Conservation (phyloP, 768 basidiomycete genomes). For the Xanthoconium purpureum region DNA sequence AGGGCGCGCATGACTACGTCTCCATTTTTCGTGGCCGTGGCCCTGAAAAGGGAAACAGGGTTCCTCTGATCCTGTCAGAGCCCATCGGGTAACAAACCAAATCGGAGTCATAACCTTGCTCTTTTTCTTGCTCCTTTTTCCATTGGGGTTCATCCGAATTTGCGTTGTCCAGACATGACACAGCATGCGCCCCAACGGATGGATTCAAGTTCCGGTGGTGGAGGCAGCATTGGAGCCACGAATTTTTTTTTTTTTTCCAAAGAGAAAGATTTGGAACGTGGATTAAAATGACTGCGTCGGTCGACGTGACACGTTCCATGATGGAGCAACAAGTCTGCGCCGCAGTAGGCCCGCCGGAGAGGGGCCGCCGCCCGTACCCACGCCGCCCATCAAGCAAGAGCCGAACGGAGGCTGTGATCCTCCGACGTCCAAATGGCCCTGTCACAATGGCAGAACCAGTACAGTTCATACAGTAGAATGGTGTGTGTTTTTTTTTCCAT, state of each 20-base stretch:
- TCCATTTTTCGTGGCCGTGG: constrained; percentile 16
- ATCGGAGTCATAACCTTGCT: constrained; percentile 10
- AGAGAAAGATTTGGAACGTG: neutral
- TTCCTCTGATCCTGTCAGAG: neutral
- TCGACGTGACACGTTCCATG: constrained; percentile 1
- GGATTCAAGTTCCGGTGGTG: constrained; percentile 7
- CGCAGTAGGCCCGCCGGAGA: neutral
- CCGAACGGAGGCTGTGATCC: neutral
- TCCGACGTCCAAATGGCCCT: neutral
- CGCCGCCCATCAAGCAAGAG: neutral
- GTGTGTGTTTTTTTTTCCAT: neutral
- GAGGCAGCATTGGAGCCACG: neutral
- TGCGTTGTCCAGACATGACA: neutral
- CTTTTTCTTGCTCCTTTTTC: too few species aligned
- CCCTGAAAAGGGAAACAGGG: neutral
- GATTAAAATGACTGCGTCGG: neutral
- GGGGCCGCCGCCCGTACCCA: neutral
- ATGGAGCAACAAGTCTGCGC: neutral
- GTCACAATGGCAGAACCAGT: neutral
- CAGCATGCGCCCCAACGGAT: neutral
- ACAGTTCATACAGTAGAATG: neutral
- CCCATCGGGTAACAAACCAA: neutral
- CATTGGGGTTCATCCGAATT: constrained; percentile 1
- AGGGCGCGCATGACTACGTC: constrained; percentile 2
- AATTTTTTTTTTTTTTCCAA: neutral